Base-by-base conservation (phyloP, 805 yeast species). In the Wickerhamiella allomyrinae region DNA sequence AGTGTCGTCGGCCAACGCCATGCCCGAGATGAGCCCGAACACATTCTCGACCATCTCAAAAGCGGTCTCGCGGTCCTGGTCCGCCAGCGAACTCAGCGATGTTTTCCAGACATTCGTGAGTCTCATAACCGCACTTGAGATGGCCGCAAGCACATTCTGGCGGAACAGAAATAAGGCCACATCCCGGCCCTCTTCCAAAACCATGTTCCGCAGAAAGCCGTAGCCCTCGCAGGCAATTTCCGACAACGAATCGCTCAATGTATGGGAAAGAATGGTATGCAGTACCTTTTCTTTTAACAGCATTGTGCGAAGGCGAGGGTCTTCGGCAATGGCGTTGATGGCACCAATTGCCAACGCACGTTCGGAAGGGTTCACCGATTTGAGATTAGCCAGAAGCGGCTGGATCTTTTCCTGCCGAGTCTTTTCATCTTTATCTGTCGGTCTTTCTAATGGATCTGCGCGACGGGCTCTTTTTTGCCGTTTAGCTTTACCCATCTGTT, bases 131-230 rank as follows among this genome's bases (percentile, higher is more conserved):
- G 77, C 71, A 4, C 57, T 48, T 37, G 68, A 71, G 33, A 85
- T 67, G 21, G 71, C 61, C 0, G 71, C 66, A 81, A 94, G 78
- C 34, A 89, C 74, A 47, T 80, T 76, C 14, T 76, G 74, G 56
- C 96, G 73, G 82, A 93, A 80, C 41, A 82, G 58, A 57, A 73
- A 74, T 17, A 74, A 71, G 21, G 85, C 75, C 29, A 84, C 71
- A 48, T 84, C 94, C 51, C 83, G 78, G 17, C 95, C 96, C 60
- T 86, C 94, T 55, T 84, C 94, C 41, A 84, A 67, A 2, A 80
- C 78, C 43, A 89, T 56, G 55, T 81, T 85, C 57, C 95, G 71
- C 48, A 91, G 62, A 20, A 89, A 64, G 1, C 95, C 96, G 51
- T 75, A 78, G 1, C 89, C 69, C 52, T 81, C 93, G 17, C 81